Conservation (phyloP, 176 grass and related monocot species). For the Rhynchospora breviuscula region DNA sequence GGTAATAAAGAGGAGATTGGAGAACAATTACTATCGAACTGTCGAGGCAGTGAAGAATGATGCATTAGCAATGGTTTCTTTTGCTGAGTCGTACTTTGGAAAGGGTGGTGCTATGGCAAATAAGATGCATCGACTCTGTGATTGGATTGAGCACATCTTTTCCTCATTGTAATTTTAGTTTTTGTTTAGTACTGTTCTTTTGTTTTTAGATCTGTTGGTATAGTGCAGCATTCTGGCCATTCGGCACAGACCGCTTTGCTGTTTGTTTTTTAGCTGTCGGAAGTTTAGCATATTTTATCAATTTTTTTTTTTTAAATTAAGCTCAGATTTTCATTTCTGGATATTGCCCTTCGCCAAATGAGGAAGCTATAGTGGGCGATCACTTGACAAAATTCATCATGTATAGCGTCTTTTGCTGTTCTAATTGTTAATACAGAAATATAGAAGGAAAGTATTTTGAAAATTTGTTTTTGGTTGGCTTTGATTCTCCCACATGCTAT, state of each 20-base stretch:
- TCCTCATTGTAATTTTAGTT: conserved; percentile 36
- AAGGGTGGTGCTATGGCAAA: conserved; percentile 54
- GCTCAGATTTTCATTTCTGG: neutral
- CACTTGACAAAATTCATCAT: neutral
- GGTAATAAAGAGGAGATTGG: conserved; percentile 75
- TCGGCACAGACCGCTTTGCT: conserved; percentile 12
- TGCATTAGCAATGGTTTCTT: conserved; percentile 56
- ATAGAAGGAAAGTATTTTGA: neutral
- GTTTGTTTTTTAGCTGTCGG: neutral
- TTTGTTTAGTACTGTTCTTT: neutral
- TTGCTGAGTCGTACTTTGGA: conserved; percentile 59
- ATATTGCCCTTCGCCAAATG: neutral
- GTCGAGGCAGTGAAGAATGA: conserved; percentile 73
- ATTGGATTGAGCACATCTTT: conserved; percentile 48
- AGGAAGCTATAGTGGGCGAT: conserved; percentile 9
- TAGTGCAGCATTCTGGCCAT: conserved; percentile 15
- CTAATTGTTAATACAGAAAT: conserved; percentile 2
- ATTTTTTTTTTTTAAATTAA: neutral
- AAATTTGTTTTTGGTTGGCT: neutral
- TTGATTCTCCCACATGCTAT: neutral
- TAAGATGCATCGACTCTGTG: conserved; percentile 48
- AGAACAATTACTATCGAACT: conserved; percentile 74
- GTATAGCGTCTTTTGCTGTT: neutral
- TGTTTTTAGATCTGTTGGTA: neutral
- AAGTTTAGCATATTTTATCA: neutral